Conservation (phyloP, 2,329 filamentous ascomycete species). For the Scytalidium sp. region DNA sequence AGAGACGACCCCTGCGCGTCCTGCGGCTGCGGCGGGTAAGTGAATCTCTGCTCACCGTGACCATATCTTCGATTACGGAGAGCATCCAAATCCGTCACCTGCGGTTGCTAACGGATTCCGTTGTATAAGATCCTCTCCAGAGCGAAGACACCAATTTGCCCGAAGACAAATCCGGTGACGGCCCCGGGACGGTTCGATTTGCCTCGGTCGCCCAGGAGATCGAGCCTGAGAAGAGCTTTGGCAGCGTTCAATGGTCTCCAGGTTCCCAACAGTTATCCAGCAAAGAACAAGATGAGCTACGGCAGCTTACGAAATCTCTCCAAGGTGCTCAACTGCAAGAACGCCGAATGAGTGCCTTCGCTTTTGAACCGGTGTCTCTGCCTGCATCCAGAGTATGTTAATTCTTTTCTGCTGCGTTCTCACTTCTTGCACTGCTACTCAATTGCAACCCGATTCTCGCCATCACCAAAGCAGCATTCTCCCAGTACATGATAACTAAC, state of each 20-base stretch:
- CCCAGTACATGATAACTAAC: conserved; percentile 12
- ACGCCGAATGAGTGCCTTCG: conserved; percentile 78
- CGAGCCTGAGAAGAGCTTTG: conserved; percentile 38
- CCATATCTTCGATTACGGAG: not conserved
- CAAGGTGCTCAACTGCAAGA: conserved; percentile 77
- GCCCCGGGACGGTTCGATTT: conserved; percentile 62
- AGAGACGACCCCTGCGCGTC: not conserved
- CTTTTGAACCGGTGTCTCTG: conserved; percentile 87
- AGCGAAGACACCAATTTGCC: not conserved
- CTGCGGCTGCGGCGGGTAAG: conserved; percentile 1
- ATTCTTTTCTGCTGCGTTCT: conserved; percentile 20
- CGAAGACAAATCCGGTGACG: conserved; percentile 13
- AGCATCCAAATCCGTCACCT: not conserved
- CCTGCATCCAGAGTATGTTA: conserved; percentile 75
- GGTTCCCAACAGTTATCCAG: conserved; percentile 28
- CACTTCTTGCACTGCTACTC: not conserved
- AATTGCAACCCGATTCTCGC: not conserved
- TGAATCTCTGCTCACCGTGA: conserved; percentile 1
- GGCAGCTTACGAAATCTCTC: conserved; percentile 62
- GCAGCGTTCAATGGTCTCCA: conserved; percentile 5
- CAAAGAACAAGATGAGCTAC: conserved; percentile 18
- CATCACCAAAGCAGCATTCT: not conserved
- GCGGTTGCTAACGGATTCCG: not conserved
- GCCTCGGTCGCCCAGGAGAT: conserved; percentile 71
- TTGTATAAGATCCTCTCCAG: not conserved